phyloP scores from a whole-genome alignment of 2,329 filamentous ascomycete species.

The Penicillium sp. region DNA sequence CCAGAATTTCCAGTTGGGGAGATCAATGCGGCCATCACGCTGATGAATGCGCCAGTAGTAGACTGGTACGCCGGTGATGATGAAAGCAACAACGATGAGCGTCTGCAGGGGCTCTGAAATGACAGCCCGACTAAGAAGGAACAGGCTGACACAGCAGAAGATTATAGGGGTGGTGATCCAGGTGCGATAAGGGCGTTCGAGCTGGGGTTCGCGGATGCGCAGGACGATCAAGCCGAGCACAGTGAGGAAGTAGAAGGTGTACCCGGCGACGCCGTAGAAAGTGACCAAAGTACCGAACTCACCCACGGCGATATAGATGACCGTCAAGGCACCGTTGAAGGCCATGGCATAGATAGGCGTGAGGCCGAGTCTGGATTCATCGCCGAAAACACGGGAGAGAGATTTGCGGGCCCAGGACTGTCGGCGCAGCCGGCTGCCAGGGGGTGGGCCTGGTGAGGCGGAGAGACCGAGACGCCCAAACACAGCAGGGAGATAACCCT shows the following conservation, averaged over 20 bases:
- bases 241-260: constrained; percentile 95
- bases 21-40: constrained; percentile 50
- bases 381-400: constrained; percentile 67
- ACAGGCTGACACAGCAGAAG: constrained; percentile 96
- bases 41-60: constrained; percentile 84
- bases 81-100: constrained; percentile 80
- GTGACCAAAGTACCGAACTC: constrained; percentile 91
- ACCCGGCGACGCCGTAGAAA: constrained; percentile 96
- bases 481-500: constrained; percentile 83
- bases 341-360: constrained; percentile 91
- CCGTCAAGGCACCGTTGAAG: constrained; percentile 74
- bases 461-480: constrained; percentile 81
- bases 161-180: constrained; percentile 98
- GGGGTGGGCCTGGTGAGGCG: constrained; percentile 25
- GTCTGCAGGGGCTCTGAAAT: constrained; percentile 92
- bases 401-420: constrained; percentile 60
- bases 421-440: constrained; percentile 40
- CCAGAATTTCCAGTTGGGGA: constrained; percentile 49
- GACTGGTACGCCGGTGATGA: constrained; percentile 78
- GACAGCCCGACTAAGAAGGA: constrained; percentile 82
- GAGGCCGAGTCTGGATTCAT: constrained; percentile 79
- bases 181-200: constrained; percentile 89
- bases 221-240: constrained; percentile 91
- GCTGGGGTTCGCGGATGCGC: constrained; percentile 78
- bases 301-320: constrained; percentile 77